Percentiles rank a stretch among this genome's conserved stretches.
These are phyloP conservation scores for Mycena haematopus DNA, from an alignment of 768 basidiomycete species.

Conservation along the genomic window DNA sequence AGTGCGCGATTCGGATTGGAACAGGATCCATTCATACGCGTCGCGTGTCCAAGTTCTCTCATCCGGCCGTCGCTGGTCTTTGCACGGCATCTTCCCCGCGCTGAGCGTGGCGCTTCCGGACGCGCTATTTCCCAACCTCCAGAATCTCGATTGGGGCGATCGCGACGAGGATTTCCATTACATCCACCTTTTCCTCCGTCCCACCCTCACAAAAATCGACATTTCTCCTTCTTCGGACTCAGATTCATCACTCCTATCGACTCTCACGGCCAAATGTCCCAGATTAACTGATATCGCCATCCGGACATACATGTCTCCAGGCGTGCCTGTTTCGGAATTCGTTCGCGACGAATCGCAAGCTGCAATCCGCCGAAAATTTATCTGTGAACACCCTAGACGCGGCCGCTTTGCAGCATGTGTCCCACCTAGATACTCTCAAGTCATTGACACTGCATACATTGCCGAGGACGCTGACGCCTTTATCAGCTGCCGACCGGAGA, in stretches of 20 bases:
- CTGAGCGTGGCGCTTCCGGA: not conserved
- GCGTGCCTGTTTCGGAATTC: not conserved
- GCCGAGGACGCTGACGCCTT: not conserved
- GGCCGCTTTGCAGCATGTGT: not conserved
- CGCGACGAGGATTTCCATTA: not conserved
- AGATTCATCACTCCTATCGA: not conserved
- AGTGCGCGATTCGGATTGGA: not conserved
- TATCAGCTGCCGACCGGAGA: not conserved
- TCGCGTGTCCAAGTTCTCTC: not conserved
- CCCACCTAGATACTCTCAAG: not conserved
- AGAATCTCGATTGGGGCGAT: not conserved
- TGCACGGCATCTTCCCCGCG: not conserved
- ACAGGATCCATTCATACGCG: not conserved
- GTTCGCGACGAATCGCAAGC: not conserved
- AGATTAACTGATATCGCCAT: not conserved
- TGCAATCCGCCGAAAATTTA: not conserved
- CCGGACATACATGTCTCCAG: too few relatives aligned
- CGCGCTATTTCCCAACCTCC: not conserved
- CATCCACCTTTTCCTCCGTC: not conserved
- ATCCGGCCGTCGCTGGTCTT: not conserved
- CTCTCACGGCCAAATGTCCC: not conserved
- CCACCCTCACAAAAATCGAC: not conserved
- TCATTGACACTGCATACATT: not conserved
- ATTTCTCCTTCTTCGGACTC: not conserved
- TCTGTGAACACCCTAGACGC: not conserved